A percentile compares a stretch with the other conserved stretches of the same genome.
phyloP scores from a whole-genome alignment of 2,329 filamentous ascomycete species.

The Aulographum hederae region DNA sequence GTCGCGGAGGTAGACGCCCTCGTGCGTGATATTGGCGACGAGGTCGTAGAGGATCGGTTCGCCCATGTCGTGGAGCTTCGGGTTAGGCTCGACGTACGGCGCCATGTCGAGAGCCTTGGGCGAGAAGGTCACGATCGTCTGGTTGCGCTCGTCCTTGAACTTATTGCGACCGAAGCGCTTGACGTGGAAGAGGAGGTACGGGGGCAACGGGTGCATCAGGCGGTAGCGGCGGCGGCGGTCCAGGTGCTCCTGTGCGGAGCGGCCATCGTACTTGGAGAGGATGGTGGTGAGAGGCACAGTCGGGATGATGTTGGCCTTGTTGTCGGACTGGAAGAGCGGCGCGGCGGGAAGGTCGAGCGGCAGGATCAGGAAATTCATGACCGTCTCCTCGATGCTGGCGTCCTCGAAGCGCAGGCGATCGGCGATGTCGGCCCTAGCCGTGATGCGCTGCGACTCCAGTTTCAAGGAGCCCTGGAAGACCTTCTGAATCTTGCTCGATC shows the following conservation, averaged over 20 bases:
- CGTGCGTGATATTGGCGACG: constrained; percentile 85
- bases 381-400: constrained; percentile 61
- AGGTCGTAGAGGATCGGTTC: constrained; percentile 92
- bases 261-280: constrained; percentile 82
- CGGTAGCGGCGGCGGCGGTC: constrained; percentile 79
- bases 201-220: constrained; percentile 75
- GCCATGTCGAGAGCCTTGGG: constrained; percentile 71
- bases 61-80: constrained; percentile 41
- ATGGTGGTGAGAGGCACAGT: constrained; percentile 68
- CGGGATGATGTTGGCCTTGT: constrained; percentile 91
- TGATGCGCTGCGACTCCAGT: constrained; percentile 86
- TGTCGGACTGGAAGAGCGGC: constrained; percentile 88
- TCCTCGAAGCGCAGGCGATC: constrained; percentile 89
- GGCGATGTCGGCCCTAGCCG: constrained; percentile 69
- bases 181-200: constrained; percentile 83
- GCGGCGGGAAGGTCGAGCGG: constrained; percentile 84
- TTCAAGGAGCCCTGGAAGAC: constrained; percentile 88
- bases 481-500: constrained; percentile 71
- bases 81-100: constrained; percentile 82
- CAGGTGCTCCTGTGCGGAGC: constrained; percentile 71
- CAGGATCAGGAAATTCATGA: constrained; percentile 71
- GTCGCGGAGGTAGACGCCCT: constrained; percentile 57
- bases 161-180: constrained; percentile 96
- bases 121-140: constrained; percentile 84
- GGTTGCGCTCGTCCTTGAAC: constrained; percentile 89